Conservation (phyloP, 768 basidiomycete genomes). For the Mrakia hoshinonis region DNA sequence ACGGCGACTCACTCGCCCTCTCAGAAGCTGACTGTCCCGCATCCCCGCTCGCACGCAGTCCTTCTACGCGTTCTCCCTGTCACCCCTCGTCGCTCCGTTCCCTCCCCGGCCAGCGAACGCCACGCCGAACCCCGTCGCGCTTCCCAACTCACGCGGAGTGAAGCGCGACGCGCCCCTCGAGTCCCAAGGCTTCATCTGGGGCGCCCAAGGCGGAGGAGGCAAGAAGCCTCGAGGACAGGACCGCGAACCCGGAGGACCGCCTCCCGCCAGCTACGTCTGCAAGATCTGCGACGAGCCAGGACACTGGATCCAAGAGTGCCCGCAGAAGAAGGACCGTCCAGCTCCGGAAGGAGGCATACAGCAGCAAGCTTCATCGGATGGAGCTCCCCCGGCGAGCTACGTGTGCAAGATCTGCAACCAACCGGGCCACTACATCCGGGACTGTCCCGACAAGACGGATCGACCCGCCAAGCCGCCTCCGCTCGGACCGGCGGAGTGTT, state of each 20-base stretch:
- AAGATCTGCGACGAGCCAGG: conserved; percentile 59
- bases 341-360: conserved; percentile 32
- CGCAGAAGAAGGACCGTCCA: conserved; percentile 52
- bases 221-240: conserved; percentile 41
- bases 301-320: conserved; percentile 83
- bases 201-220: conserved; percentile 43
- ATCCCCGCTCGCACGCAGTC: conserved; percentile 49
- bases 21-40: not conserved
- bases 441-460: conserved; percentile 70
- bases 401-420: conserved; percentile 73
- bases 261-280: conserved; percentile 78
- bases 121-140: conserved; percentile 41
- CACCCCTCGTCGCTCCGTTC: conserved; percentile 47
- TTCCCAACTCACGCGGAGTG: conserved; percentile 33
- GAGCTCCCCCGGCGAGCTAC: conserved; percentile 72
- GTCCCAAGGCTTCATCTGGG: conserved; percentile 37
- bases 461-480: conserved; percentile 38
- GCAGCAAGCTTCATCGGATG: not conserved
- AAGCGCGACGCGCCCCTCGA: conserved; percentile 39
- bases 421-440: conserved; percentile 63
- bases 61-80: conserved; percentile 93
- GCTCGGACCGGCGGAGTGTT: conserved; percentile 59
- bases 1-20: not conserved
- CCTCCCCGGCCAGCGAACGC: conserved; percentile 51
- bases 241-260: conserved; percentile 43